Evolutionary conservation across 2,329 filamentous ascomycete genomes (phyloP), one percentile per base, ranked within the genome.

Genomic region (Diaporthe australafricana): DNA sequence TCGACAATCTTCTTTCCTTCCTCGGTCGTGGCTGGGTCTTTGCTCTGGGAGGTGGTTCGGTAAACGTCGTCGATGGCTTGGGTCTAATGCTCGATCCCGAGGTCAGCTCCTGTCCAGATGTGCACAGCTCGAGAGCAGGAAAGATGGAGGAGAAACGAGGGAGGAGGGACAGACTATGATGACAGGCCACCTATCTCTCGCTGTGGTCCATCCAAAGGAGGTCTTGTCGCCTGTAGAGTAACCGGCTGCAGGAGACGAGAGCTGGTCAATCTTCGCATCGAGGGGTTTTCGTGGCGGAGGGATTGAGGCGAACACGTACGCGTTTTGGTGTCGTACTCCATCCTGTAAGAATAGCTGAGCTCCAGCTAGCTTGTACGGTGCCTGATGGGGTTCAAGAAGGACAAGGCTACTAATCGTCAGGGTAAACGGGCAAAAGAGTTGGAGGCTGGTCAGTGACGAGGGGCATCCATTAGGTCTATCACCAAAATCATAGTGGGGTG

Each of bases 51-150:
- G 5, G 92, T 88, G 9, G 93, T 87, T 67, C 93, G 93, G 84
- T 97, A 95, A n/a, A 97, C 88, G 81, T 98, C 96, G 80, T 99
- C 96, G 78, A 99, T 96, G 70, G 93, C 94, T 80, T 95, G 91
- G 20, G 96, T 98, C 94, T 97, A 74, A 30, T 53, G 30, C 6
- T 22, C 25, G 25, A 22, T 14, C n/a, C n/a, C n/a, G 22, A 42
- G 22, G n/a, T 48, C 12, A 35, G 42, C 2, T 12, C 27, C 0
- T 40, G 38, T 17, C 20, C 27, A 17, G 22, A 25, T 5, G 40
- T 25, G 55, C 22, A 38, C 27, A 27, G 20, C 2, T 32, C 20
- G 11, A 30, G 45, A 16, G 9, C 8, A 1, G 27, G 17, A 20
- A 30, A 20, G 17, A n/a, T n/a, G n/a, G 8, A 5, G 62, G 27